These are phyloP conservation scores for Brasenia schreberi DNA, from an alignment of 164 flowering plant species.

Conservation along the genomic window DNA sequence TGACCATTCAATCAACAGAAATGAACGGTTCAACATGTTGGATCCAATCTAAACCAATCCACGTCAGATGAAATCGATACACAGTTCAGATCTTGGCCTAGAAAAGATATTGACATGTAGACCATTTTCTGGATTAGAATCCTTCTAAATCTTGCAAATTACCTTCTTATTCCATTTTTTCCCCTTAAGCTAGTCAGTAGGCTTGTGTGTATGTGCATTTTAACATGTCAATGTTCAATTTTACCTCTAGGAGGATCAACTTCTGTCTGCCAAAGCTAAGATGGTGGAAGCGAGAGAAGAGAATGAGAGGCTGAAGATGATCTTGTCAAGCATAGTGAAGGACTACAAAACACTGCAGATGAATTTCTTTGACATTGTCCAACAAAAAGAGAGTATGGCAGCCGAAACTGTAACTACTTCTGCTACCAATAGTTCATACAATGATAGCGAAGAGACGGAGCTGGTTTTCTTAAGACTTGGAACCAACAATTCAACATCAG, in stretches of 20 bases:
- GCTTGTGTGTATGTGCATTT: neutral
- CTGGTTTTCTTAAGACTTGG: slow-evolving; percentile 69
- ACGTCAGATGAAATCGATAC: too few species aligned
- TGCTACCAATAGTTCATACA: neutral
- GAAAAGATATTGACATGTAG: too few species aligned
- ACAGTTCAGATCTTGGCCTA: too few species aligned
- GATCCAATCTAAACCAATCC: too few species aligned
- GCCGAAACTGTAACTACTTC: slow-evolving; percentile 7
- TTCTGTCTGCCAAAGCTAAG: slow-evolving; percentile 50
- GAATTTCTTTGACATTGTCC: slow-evolving; percentile 25
- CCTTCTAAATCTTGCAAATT: too few species aligned
- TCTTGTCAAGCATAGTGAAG: slow-evolving; percentile 31
- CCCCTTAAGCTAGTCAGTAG: too few species aligned
- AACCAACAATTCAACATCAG: slow-evolving; percentile 16
- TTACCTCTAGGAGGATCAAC: slow-evolving; percentile 24
- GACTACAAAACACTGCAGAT: slow-evolving; percentile 52
- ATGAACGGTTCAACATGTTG: too few species aligned
- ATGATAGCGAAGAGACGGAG: slow-evolving; percentile 25
- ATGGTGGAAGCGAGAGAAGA: slow-evolving; percentile 67
- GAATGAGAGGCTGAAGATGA: slow-evolving; percentile 50
- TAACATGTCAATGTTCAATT: neutral
- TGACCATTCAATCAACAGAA: too few species aligned
- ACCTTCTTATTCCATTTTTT: too few species aligned
- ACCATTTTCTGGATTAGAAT: too few species aligned
- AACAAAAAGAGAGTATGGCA: slow-evolving; percentile 20